A percentile compares a stretch with the other conserved stretches of the same genome.
phyloP scores from a whole-genome alignment of 495 filamentous ascomycete species.

The Daldinia vernicosa region DNA sequence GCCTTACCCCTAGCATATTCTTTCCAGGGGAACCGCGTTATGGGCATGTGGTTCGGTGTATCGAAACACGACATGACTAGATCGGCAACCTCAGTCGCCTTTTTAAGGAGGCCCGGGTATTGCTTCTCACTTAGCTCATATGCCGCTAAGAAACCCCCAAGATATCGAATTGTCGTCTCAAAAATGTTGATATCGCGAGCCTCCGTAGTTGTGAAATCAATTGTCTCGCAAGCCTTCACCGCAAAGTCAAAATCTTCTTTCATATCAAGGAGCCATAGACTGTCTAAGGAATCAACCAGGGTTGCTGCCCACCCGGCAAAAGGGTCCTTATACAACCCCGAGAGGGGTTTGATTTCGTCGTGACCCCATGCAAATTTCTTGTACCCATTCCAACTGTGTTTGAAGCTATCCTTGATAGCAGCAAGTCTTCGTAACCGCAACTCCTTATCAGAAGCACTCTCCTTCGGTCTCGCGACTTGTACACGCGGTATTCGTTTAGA shows the following conservation, averaged over 20 bases:
- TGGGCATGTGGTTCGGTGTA: constrained; percentile 88
- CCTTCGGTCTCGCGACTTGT: constrained; percentile 59
- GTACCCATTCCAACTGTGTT: constrained; percentile 79
- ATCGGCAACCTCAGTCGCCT: constrained; percentile 80
- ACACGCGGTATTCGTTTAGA: constrained; percentile 72
- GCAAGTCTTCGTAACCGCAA: constrained; percentile 58
- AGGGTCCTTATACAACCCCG: constrained; percentile 64
- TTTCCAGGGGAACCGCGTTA: constrained; percentile 75
- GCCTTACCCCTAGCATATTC: constrained; percentile 46
- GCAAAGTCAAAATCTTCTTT: constrained; percentile 82
- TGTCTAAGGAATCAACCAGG: constrained; percentile 82
- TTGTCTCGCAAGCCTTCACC: constrained; percentile 70
- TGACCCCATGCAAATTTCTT: constrained; percentile 76
- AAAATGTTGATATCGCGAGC: constrained; percentile 69
- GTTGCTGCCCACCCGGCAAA: constrained; percentile 91
- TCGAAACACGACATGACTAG: constrained; percentile 85
- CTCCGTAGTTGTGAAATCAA: constrained; percentile 78
- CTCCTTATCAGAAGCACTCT: constrained; percentile 44
- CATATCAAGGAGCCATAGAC: constrained; percentile 88
- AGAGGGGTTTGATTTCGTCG: constrained; percentile 77
- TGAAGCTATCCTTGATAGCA: constrained; percentile 72
- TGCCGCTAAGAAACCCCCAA: constrained; percentile 79
- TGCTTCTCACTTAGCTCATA: constrained; percentile 74
- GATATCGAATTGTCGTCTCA: constrained; percentile 80
- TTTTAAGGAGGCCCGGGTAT: constrained; percentile 68